Percentiles rank a stretch among this genome's conserved stretches.
phyloP scores from a whole-genome alignment of 2,329 filamentous ascomycete species.

The Davidsoniella virescens region DNA sequence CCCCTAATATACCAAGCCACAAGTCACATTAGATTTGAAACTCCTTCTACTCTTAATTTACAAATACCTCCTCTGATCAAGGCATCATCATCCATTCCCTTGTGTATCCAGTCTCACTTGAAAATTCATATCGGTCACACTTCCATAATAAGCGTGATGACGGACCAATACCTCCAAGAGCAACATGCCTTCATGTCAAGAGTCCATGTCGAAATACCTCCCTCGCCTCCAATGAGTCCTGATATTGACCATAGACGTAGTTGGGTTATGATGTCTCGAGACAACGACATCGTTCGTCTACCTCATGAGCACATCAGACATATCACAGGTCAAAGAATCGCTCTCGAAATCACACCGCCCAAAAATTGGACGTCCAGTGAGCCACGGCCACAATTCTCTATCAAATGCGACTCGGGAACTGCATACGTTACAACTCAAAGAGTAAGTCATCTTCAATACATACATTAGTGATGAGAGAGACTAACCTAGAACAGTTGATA shows the following conservation, averaged over 20 bases:
- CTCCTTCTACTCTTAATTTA: too few species aligned
- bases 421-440: conserved; percentile 74
- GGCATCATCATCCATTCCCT: too few species aligned
- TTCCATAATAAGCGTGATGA: conserved; percentile 23
- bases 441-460: conserved; percentile 32
- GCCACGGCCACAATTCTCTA: conserved; percentile 14
- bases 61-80: too few species aligned
- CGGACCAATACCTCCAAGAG: conserved; percentile 22
- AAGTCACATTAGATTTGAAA: too few species aligned
- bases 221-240: conserved; percentile 5
- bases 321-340: conserved; percentile 64
- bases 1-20: too few species aligned
- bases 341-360: conserved; percentile 56
- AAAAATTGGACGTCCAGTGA: conserved; percentile 43
- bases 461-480: neutral
- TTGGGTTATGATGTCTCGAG: conserved; percentile 83
- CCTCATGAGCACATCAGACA: conserved; percentile 70
- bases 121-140: too few species aligned
- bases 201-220: neutral
- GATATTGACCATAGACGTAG: conserved; percentile 41
- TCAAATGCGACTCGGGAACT: conserved; percentile 55
- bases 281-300: conserved; percentile 62
- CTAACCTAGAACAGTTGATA: conserved; percentile 44
- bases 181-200: conserved; percentile 23
- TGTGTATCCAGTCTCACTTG: too few species aligned